These are phyloP conservation scores for Saturnispora galanensis DNA, from an alignment of 805 yeast species.

Conservation along the genomic window DNA sequence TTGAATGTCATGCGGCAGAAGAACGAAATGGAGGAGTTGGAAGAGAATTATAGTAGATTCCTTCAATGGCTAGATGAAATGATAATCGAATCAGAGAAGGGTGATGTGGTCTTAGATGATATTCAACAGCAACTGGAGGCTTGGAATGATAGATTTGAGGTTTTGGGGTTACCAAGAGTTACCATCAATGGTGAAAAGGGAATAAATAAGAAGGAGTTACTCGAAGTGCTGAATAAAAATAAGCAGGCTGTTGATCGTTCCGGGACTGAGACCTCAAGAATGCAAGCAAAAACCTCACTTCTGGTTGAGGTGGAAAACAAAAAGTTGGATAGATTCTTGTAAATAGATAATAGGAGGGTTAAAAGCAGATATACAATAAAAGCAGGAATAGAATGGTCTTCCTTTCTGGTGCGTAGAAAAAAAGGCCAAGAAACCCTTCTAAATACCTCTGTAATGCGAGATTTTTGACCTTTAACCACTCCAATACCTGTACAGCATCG, in stretches of 20 bases:
- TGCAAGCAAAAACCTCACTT: constrained; percentile 9
- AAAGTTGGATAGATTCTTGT: constrained; percentile 14
- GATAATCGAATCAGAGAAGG: constrained; percentile 15
- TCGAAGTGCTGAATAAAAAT: constrained; percentile 4
- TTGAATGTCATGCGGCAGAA: constrained; percentile 38
- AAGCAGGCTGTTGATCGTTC: neutral
- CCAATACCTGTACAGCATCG: constrained; percentile 59
- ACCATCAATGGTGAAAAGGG: constrained; percentile 15
- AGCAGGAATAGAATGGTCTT: no score
- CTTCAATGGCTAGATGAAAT: constrained; percentile 27
- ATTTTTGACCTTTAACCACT: constrained; percentile 29
- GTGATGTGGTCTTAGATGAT: constrained; percentile 25
- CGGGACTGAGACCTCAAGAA: neutral
- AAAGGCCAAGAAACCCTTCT: no score
- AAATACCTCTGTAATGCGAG: no score
- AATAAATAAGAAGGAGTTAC: constrained; percentile 7
- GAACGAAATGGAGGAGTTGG: constrained; percentile 34
- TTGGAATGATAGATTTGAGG: constrained; percentile 33
- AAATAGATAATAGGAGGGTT: neutral
- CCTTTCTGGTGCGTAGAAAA: no score
- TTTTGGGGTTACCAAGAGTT: constrained; percentile 20
- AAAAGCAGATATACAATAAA: neutral
- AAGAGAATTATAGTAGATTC: constrained; percentile 31
- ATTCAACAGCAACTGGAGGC: constrained; percentile 31
- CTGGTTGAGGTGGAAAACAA: constrained; percentile 6